phyloP scores from a whole-genome alignment of 139 green algal genomes.

The Diplosphaera chodatii region DNA sequence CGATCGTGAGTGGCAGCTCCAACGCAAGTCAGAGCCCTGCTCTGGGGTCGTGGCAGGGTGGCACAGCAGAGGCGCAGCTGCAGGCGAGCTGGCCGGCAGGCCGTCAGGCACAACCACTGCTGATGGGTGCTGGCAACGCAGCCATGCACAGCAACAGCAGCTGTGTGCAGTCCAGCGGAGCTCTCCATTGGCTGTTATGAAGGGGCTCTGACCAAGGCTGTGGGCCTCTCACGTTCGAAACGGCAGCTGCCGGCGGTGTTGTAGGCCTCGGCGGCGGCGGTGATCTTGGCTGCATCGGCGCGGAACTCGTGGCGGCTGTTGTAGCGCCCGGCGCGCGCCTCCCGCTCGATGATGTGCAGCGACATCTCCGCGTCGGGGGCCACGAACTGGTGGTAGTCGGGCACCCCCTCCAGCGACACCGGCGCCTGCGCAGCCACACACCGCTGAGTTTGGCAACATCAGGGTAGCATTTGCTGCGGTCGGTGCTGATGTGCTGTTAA shows the following conservation, averaged over 20 bases:
- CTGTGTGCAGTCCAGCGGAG: neutral
- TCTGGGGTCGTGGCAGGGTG: no score
- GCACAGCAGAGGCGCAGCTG: no score
- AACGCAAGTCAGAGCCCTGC: no score
- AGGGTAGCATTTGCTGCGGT: neutral
- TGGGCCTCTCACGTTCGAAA: neutral
- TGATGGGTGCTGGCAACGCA: no score
- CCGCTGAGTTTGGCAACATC: no score
- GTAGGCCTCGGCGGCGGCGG: constrained; percentile 34
- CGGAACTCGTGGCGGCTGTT: constrained; percentile 23
- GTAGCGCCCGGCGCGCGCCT: constrained; percentile 33
- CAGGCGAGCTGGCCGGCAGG: no score
- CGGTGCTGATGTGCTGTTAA: neutral
- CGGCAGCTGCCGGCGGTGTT: constrained; percentile 25
- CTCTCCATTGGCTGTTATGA: neutral
- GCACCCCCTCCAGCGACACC: constrained; percentile 17
- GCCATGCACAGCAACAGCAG: no score
- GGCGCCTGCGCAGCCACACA: neutral
- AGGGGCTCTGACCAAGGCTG: no score
- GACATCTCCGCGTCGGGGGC: constrained; percentile 32
- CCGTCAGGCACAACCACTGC: no score
- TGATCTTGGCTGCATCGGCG: constrained; percentile 30
- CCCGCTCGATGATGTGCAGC: constrained; percentile 33
- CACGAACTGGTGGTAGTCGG: constrained; percentile 50
- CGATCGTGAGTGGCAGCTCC: no score